phyloP scores from a whole-genome alignment of 345 rosid species.

The Euclidium syriacum region DNA sequence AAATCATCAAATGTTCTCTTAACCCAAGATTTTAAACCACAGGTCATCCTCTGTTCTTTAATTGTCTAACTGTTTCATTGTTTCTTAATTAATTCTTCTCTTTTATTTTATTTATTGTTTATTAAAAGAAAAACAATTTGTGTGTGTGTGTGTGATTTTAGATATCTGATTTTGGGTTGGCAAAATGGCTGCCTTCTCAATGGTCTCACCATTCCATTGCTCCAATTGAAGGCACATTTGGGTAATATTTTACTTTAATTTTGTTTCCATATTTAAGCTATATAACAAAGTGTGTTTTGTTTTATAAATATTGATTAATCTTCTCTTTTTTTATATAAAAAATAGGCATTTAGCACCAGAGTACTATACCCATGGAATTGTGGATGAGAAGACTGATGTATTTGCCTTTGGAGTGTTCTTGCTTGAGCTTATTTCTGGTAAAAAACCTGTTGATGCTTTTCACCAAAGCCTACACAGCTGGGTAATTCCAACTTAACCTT shows the following conservation, averaged over 20 bases:
- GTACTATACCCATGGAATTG: conserved; percentile 94
- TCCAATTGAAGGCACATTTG: conserved; percentile 98
- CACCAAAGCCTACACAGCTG: conserved; percentile 89
- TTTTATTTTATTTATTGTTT: background rate
- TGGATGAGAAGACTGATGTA: conserved; percentile 96
- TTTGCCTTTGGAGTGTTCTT: conserved; percentile 94
- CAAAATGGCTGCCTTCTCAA: conserved; percentile 98
- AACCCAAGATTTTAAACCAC: conserved; percentile 78
- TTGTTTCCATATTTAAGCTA: conserved; percentile 8
- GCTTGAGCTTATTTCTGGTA: conserved; percentile 82
- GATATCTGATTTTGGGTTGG: conserved; percentile 97
- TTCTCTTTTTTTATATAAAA: background rate
- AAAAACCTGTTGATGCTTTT: conserved; percentile 82
- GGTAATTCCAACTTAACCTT: conserved; percentile 39
- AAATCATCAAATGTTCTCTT: conserved; percentile 85
- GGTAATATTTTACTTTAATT: conserved; percentile 38
- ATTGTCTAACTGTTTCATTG: background rate
- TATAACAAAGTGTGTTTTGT: background rate
- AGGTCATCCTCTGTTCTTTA: conserved; percentile 25
- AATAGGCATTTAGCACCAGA: conserved; percentile 92
- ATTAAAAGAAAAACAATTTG: background rate
- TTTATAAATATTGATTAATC: background rate
- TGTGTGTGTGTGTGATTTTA: conserved; percentile 15
- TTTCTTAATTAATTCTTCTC: background rate
- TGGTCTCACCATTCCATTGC: conserved; percentile 98